These are phyloP conservation scores for Alternaria triticimaculans DNA, from an alignment of 2,329 filamentous ascomycete species.

Conservation along the genomic window DNA sequence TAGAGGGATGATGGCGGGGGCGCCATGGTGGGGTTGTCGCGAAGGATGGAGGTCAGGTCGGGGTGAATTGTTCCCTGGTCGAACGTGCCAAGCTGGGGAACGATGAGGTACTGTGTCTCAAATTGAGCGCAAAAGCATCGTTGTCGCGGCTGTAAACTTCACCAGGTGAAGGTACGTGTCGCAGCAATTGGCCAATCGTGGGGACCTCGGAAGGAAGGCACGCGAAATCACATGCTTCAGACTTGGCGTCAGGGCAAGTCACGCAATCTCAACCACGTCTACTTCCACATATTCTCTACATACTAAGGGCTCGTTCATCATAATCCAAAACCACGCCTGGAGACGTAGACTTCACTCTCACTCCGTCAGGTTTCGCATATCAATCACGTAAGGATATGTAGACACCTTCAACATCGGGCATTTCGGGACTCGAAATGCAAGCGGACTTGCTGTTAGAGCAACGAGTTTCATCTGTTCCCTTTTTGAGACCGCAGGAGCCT, in stretches of 20 bases:
- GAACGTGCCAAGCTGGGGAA: background rate
- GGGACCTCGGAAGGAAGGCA: constrained; percentile 1
- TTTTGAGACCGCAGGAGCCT: background rate
- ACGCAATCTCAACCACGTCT: background rate
- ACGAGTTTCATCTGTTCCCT: background rate
- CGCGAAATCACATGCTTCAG: constrained; percentile 7
- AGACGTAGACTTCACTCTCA: no score
- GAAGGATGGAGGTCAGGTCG: background rate
- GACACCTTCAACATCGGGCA: background rate
- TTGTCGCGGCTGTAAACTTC: background rate
- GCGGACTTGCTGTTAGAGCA: background rate
- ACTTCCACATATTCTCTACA: background rate
- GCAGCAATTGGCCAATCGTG: constrained; percentile 9
- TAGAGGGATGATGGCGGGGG: constrained; percentile 28
- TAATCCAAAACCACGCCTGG: no score
- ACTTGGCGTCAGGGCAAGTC: background rate
- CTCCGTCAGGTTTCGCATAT: background rate
- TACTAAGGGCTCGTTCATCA: background rate
- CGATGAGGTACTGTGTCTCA: background rate
- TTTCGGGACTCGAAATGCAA: background rate
- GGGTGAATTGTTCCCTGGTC: background rate
- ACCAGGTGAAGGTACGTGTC: constrained; percentile 8
- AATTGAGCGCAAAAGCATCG: background rate
- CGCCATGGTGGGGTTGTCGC: constrained; percentile 22
- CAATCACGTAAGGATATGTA: accelerated